phyloP scores from a whole-genome alignment of 257 asterid genomes.

The Salvia miltiorrhiza region DNA sequence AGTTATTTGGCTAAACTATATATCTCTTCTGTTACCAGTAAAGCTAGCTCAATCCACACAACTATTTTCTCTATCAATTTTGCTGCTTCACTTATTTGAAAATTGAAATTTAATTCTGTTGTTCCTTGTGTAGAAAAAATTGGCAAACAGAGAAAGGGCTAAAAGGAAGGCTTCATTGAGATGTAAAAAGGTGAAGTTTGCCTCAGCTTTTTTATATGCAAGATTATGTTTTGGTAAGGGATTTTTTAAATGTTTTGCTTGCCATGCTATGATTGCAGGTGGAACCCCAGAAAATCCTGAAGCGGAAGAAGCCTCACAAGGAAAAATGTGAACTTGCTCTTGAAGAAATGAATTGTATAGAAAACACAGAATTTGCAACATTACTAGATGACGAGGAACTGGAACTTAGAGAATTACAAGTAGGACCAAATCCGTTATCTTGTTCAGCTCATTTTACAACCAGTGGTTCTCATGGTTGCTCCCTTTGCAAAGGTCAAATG shows the following conservation, averaged over 20 bases:
- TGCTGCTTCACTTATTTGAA: conserved; percentile 1
- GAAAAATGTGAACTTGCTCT: conserved; percentile 78
- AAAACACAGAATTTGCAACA: conserved; percentile 38
- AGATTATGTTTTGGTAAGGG: background rate
- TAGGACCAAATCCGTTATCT: conserved; percentile 72
- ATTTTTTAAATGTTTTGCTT: conserved; percentile 15
- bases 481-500: conserved; percentile 91
- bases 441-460: conserved; percentile 73
- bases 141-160: conserved; percentile 55
- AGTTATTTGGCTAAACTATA: background rate
- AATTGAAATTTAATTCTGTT: conserved; percentile 9
- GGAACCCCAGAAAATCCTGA: conserved; percentile 46
- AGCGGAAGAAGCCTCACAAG: conserved; percentile 43
- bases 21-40: background rate
- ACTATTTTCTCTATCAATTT: background rate
- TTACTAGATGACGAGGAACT: conserved; percentile 93
- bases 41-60: conserved; percentile 13
- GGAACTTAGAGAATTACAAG: conserved; percentile 81
- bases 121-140: conserved; percentile 53
- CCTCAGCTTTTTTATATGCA: conserved; percentile 1
- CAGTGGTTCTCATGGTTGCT: conserved; percentile 70
- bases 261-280: conserved; percentile 38
- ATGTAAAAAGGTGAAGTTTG: conserved; percentile 51
- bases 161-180: conserved; percentile 54
- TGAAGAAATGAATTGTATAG: conserved; percentile 43